These are phyloP conservation scores for Corniculantispora saksenae DNA, from an alignment of 2,329 filamentous ascomycete species.

Conservation along the genomic window DNA sequence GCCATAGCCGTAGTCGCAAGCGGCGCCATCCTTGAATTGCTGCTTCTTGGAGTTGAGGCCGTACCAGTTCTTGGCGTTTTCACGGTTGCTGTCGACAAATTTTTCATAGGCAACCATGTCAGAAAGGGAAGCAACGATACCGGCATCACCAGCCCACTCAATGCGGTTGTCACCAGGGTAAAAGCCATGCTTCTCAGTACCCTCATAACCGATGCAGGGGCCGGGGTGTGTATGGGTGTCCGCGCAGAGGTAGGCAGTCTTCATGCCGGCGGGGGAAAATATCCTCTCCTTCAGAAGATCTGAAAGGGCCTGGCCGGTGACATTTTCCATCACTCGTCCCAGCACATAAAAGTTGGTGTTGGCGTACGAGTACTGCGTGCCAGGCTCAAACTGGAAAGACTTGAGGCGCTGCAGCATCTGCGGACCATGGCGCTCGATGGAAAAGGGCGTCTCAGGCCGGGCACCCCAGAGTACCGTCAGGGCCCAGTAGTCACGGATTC, in stretches of 20 bases:
- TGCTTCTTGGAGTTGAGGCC: conserved; percentile 19
- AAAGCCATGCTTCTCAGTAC: conserved; percentile 38
- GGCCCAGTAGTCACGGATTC: conserved; percentile 48
- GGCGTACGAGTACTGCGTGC: conserved; percentile 44
- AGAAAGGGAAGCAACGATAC: conserved; percentile 42
- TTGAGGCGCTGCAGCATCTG: conserved; percentile 33
- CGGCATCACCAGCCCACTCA: conserved; percentile 49
- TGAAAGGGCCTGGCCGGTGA: conserved; percentile 35
- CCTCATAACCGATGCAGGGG: conserved; percentile 46
- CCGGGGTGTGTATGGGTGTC: conserved; percentile 41
- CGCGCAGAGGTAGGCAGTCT: conserved; percentile 39
- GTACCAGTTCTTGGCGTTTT: conserved; percentile 37
- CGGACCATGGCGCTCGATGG: conserved; percentile 32
- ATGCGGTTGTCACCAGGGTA: conserved; percentile 40
- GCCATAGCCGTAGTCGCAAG: conserved; percentile 40
- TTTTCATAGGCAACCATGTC: conserved; percentile 49
- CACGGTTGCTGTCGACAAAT: conserved; percentile 35
- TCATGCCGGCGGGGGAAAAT: conserved; percentile 43
- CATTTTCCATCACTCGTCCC: conserved; percentile 39
- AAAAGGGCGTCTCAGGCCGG: conserved; percentile 40
- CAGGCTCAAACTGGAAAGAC: conserved; percentile 44
- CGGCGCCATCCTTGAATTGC: conserved; percentile 34
- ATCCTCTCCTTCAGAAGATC: conserved; percentile 39
- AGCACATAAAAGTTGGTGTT: conserved; percentile 46
- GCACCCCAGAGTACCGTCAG: conserved; percentile 45